Conservation (phyloP, 495 filamentous ascomycete genomes). For the Podospora pseudopauciseta region DNA sequence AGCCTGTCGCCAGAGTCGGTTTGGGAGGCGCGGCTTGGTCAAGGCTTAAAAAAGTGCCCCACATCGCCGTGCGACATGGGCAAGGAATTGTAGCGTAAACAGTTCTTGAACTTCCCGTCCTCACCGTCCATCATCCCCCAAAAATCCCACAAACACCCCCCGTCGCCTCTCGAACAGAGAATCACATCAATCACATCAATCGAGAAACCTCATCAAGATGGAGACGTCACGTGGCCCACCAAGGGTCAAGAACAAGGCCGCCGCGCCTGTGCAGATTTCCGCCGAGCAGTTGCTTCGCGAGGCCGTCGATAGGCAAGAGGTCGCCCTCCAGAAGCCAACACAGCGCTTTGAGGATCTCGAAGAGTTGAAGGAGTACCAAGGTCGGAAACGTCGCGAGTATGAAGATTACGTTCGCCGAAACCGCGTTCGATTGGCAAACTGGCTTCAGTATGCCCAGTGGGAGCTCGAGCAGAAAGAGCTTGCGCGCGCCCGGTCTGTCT, state of each 20-base stretch:
- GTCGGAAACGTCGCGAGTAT: constrained; percentile 91
- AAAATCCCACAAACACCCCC: neutral
- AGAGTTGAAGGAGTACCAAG: constrained; percentile 96
- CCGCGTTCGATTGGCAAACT: constrained; percentile 94
- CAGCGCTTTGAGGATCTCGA: constrained; percentile 95
- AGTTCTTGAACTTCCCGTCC: neutral
- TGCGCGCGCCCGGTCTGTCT: constrained; percentile 90
- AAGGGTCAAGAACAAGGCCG: constrained; percentile 95
- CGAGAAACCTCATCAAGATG: constrained; percentile 52
- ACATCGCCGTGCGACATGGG: neutral
- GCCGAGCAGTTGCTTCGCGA: constrained; percentile 97
- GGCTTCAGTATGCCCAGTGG: constrained; percentile 97
- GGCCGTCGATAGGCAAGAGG: constrained; percentile 95
- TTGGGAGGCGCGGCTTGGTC: neutral
- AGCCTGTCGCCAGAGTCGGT: neutral
- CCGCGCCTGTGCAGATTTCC: constrained; percentile 82
- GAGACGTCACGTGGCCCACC: constrained; percentile 91
- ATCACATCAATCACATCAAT: neutral
- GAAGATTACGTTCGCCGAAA: constrained; percentile 98
- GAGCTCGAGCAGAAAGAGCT: constrained; percentile 98
- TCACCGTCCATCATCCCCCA: neutral
- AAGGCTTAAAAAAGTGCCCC: neutral
- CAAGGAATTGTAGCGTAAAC: neutral
- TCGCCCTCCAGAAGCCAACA: constrained; percentile 79
- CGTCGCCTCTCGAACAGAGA: neutral